phyloP scores from a whole-genome alignment of 495 filamentous ascomycete species.

The Penicillium robsamsonii region DNA sequence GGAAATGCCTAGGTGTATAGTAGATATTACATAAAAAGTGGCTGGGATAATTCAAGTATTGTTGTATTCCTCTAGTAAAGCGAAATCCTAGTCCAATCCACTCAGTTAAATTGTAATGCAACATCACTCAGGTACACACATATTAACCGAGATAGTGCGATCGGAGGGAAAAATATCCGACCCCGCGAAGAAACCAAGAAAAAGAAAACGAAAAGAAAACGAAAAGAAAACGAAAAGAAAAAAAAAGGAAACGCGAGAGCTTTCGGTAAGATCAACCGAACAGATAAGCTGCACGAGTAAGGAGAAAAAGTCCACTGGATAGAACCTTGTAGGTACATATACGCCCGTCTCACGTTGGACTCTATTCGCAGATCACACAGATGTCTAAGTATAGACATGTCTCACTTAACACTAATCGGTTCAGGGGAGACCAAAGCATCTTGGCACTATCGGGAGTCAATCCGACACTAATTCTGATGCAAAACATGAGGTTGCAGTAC shows the following conservation, averaged over 20 bases:
- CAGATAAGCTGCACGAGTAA: conserved; percentile 5
- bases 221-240: background rate
- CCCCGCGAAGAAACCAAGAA: background rate
- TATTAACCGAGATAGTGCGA: conserved; percentile 23
- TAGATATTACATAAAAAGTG: background rate
- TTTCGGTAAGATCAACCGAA: conserved; percentile 12
- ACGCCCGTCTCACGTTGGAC: conserved; percentile 2
- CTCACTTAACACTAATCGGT: conserved; percentile 20
- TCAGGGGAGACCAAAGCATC: conserved; percentile 15
- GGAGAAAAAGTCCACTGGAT: conserved; percentile 1
- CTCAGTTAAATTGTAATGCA: conserved; percentile 19
- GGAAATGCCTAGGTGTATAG: background rate
- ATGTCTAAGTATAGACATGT: conserved; percentile 15
- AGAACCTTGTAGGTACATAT: conserved; percentile 1
- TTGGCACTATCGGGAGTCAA: conserved; percentile 18
- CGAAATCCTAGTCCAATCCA: background rate
- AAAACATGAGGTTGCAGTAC: conserved; percentile 31
- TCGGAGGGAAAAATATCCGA: conserved; percentile 24
- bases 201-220: background rate
- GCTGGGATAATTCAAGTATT: background rate
- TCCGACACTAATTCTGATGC: conserved; percentile 22
- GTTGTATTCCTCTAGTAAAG: background rate
- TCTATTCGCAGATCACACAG: conserved; percentile 16
- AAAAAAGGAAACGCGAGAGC: conserved; percentile 3
- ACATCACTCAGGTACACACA: conserved; percentile 11